Percentiles rank a stretch among this genome's conserved stretches.
Evolutionary conservation across 306 rosid species (phyloP).

Genomic region (Ormosia semicastrata): DNA sequence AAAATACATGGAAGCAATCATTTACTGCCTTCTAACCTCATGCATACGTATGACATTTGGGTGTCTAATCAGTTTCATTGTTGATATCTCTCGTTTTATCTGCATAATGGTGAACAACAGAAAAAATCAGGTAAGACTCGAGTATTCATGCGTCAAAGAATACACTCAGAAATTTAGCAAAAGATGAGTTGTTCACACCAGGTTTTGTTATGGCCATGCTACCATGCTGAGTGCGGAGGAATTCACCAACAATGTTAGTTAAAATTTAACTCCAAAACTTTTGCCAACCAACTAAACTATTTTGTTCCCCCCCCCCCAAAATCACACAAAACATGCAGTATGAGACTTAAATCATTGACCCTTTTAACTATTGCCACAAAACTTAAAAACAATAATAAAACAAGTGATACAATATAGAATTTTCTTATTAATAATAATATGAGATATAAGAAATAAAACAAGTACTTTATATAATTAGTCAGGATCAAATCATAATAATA

Average conservation of each 20-base stretch:
- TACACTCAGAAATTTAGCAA: neutral
- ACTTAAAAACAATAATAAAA: neutral
- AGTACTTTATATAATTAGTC: neutral
- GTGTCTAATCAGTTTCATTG: constrained; percentile 90
- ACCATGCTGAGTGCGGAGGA: neutral
- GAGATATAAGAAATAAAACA: neutral
- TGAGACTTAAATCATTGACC: neutral
- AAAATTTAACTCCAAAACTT: neutral
- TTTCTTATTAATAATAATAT: neutral
- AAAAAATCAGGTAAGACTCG: neutral
- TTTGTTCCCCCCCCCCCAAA: neutral
- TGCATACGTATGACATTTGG: constrained; percentile 92
- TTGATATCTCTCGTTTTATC: constrained; percentile 96
- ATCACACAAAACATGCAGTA: neutral
- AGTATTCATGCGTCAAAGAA: neutral
- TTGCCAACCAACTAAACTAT: neutral
- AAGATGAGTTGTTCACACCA: constrained; percentile 2
- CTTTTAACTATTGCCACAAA: neutral
- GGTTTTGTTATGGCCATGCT: neutral
- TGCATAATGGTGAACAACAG: constrained; percentile 38
- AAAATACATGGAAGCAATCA: neutral
- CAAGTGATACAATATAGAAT: neutral
- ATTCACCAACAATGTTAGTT: neutral
- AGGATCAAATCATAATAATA: neutral
- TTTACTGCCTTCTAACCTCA: constrained; percentile 62